These are phyloP conservation scores for Monosporascus sp. DNA, from an alignment of 2,329 filamentous ascomycete species.

Conservation along the genomic window DNA sequence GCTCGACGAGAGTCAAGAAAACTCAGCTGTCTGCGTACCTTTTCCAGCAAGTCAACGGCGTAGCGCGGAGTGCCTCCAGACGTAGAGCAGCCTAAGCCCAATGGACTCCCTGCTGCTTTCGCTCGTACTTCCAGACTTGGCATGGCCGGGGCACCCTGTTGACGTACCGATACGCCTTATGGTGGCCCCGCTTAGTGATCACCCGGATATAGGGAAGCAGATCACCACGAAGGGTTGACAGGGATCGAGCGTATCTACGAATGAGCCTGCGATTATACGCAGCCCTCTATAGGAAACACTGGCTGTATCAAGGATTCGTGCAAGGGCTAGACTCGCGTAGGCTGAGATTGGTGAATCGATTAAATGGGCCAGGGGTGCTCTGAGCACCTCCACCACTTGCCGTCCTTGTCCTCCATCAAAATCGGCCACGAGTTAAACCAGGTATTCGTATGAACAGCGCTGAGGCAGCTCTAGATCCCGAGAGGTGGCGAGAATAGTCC, in stretches of 20 bases:
- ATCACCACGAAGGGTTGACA: background rate
- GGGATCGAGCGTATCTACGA: background rate
- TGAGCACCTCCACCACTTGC: background rate
- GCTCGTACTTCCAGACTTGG: background rate
- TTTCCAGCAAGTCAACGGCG: background rate
- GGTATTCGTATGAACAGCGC: background rate
- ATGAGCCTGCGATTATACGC: background rate
- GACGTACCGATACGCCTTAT: background rate
- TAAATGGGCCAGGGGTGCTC: background rate
- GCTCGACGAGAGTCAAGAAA: no score
- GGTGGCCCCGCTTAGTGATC: background rate
- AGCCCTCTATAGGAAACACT: background rate
- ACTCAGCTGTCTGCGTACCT: no score
- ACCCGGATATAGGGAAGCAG: background rate
- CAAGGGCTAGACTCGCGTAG: background rate
- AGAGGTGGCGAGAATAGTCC: slow-evolving; percentile 23
- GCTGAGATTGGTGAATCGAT: background rate
- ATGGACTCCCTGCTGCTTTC: background rate
- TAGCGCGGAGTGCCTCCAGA: background rate
- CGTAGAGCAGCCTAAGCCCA: background rate
- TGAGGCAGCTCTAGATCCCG: slow-evolving; percentile 12
- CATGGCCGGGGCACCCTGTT: background rate
- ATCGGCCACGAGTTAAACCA: no score
- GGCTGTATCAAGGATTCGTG: background rate
- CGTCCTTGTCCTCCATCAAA: background rate